A percentile compares a stretch with the other conserved stretches of the same genome.
Evolutionary conservation across 2,329 filamentous ascomycete species (phyloP).

Genomic region (Dothideomycetidae sp.): DNA sequence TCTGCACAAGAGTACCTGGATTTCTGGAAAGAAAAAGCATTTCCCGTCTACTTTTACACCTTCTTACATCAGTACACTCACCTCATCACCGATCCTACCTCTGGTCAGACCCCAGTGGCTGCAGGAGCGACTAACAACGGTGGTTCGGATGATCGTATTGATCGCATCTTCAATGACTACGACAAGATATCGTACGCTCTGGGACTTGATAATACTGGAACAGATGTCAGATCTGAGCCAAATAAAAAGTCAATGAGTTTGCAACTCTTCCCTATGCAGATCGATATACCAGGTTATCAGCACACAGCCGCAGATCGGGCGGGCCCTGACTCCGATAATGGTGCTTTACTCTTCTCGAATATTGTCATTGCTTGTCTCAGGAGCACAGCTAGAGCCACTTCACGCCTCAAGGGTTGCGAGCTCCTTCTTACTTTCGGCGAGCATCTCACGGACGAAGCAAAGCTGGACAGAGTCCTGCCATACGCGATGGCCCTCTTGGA

Average conservation of each 20-base stretch:
- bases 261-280: conserved; percentile 60
- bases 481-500: conserved; percentile 73
- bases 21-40: conserved; percentile 83
- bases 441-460: conserved; percentile 83
- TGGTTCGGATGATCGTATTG: conserved; percentile 86
- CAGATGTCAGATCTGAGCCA: conserved; percentile 17
- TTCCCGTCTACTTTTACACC: conserved; percentile 92
- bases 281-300: conserved; percentile 77
- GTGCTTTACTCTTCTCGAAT: conserved; percentile 81
- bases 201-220: conserved; percentile 28
- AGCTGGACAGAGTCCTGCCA: conserved; percentile 81
- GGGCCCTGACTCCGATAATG: conserved; percentile 51
- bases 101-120: conserved; percentile 58
- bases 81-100: conserved; percentile 78
- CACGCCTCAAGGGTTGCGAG: conserved; percentile 78
- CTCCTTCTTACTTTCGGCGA: conserved; percentile 84
- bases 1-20: conserved; percentile 87
- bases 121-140: conserved; percentile 57
- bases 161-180: conserved; percentile 84
- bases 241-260: conserved; percentile 33
- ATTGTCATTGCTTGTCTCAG: conserved; percentile 77
- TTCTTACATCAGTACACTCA: conserved; percentile 98
- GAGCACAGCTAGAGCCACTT: conserved; percentile 78
- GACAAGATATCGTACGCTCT: conserved; percentile 96
- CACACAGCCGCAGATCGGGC: conserved; percentile 52